Evolutionary conservation across 2,329 filamentous ascomycete species (phyloP).

Genomic region (Blastomyces parvus): DNA sequence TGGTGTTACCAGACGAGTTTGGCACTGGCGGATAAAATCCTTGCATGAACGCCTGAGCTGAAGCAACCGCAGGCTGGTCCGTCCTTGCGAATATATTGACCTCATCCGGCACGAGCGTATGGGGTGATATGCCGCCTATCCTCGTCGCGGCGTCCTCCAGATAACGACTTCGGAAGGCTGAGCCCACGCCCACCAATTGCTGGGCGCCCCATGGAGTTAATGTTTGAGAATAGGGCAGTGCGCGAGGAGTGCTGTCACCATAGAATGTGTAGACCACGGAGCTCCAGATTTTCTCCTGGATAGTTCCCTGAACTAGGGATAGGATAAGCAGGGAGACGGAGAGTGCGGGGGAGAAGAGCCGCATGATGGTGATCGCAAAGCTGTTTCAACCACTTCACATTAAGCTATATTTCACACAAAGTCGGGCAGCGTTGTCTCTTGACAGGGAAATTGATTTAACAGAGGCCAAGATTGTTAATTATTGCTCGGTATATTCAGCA

Average conservation of each 20-base stretch:
- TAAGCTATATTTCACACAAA: too few relatives aligned
- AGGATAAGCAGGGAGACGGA: background rate
- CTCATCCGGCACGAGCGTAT: slow-evolving; percentile 38
- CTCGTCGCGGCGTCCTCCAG: slow-evolving; percentile 32
- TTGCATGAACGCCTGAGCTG: slow-evolving; percentile 53
- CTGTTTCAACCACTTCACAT: background rate
- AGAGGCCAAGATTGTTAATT: background rate
- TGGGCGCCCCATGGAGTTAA: slow-evolving; percentile 49
- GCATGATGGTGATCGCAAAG: background rate
- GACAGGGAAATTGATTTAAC: background rate
- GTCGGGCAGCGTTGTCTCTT: background rate
- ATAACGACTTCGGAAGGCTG: slow-evolving; percentile 46
- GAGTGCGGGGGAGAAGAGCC: background rate
- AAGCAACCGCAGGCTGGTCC: slow-evolving; percentile 41
- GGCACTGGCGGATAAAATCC: slow-evolving; percentile 48
- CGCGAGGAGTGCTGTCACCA: slow-evolving; percentile 46
- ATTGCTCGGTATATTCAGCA: background rate
- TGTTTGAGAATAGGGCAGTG: slow-evolving; percentile 27
- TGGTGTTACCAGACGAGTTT: slow-evolving; percentile 24
- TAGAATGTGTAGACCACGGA: slow-evolving; percentile 46
- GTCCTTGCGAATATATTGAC: slow-evolving; percentile 41
- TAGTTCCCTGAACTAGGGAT: slow-evolving; percentile 15
- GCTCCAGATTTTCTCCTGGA: slow-evolving; percentile 35
- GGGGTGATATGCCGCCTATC: slow-evolving; percentile 38
- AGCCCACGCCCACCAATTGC: slow-evolving; percentile 43